Base-by-base conservation (phyloP, 2,329 filamentous ascomycete genomes). In the Ceratocystis lukuohia region DNA sequence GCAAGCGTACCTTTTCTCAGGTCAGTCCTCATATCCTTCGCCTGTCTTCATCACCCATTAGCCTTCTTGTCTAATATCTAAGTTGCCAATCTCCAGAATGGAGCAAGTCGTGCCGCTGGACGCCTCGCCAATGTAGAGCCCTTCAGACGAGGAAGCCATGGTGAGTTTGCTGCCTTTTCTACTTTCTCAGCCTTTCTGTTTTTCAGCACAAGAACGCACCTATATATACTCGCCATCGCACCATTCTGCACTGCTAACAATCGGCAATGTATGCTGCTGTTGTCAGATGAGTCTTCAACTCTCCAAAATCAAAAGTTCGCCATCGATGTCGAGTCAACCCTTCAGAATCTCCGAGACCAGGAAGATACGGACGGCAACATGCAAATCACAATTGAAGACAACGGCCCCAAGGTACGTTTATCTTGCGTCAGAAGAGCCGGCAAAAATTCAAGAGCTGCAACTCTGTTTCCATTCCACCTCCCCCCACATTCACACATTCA, bases 301-400 rank as follows among this genome's bases (percentile, higher is more conserved):
- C 50, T 67, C 17, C 57, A 53, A 6, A 67, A 59, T n/a, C 65
- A 66, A 37, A 67, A 69, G 65, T 96, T 96, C 76, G 82, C 96
- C 46, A 86, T 97, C 74, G 84, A 94, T 71, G 92, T 97, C 72
- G 88, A 96, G 62, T 80, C 84, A 25, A 96, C 92, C 0, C 81
- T 96, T 67, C 82, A 91, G 73, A 87, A 84, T 68, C 80, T 99
- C 57, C 81, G 91, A 69, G 84, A 85, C 46, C 88, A 93, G 70
- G 94, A 99, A 75, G 94, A 99, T 73, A 95, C 92, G 37, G 92
- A 99, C 76, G 81, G 84, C 66, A 96, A 99, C 76, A 89, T 91
- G 81, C 92, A 97, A 76, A 99, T 99, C 75, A 99, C 94, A 37
- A 96, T 97, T 71, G 94, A 97, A 73, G 94, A 99, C 77, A 83